Base-by-base conservation (phyloP, 176 grass and related monocot genomes). In the Phragmites australis region DNA sequence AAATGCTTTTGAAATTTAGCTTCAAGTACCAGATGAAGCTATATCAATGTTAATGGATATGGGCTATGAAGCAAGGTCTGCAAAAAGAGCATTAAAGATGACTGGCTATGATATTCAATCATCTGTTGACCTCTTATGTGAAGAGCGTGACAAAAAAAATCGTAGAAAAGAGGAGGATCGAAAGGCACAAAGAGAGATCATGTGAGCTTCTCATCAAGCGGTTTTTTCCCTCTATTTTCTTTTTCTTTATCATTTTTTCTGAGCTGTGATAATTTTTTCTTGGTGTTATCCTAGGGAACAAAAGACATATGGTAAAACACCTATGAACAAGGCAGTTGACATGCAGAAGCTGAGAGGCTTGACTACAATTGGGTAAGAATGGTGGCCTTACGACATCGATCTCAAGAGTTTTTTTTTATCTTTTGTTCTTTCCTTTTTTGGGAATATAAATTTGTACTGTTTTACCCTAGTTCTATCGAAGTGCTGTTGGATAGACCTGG, bases 11-110 rank as follows among this genome's bases (percentile, higher is more conserved):
- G 65, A 63, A 74, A 23, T 70, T 70, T 80, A 98, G 96, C 92
- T 98, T 80, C 96, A 98, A 98, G 90, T 98, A 61, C 84, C 96
- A 30, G 96, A 98, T 68, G 96, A 98, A 91, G 92, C 92, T 78
- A 91, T 98, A 83, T 76, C 86, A 72, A 85, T 94, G 65, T 64
- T 94, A 83, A 79, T 88, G 86, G 86, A 89, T 50, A 98, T 98
- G 96, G 96, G 92, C 30, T 98, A 94, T 23, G 88, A 85, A 83
- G 84, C 80, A 56, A 72, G 54, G 34, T 79, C 80, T 22, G 93
- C 96, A 70, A 98, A 98, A 83, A 93, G 90, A 78, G 96, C 92
- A 39, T 68, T 98, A 87, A 91, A 89, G 82, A 81, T 98, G 84
- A 93, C 90, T 65, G 88, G 96, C 56, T 91, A 94, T 81, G 90